phyloP scores from a whole-genome alignment of 208 protist genomes.

The Acanthamoeba triangularis region DNA sequence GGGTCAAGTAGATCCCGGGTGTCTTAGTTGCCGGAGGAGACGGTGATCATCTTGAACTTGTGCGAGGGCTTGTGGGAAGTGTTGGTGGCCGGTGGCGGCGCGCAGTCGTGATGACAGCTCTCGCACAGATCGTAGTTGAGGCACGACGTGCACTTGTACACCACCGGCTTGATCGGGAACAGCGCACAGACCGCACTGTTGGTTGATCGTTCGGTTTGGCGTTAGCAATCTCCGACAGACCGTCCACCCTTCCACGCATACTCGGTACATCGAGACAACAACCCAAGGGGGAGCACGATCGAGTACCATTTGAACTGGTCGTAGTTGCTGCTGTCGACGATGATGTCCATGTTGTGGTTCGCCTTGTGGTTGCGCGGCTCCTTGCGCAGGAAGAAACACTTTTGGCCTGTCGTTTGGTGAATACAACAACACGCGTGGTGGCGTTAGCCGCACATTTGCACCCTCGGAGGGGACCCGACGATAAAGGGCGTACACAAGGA shows the following conservation, averaged over 20 bases:
- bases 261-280: not conserved
- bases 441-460: not conserved
- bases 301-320: constrained; percentile 65
- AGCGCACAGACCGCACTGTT: constrained; percentile 28
- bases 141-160: constrained; percentile 73
- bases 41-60: constrained; percentile 68
- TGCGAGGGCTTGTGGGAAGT: constrained; percentile 67
- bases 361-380: constrained; percentile 72
- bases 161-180: constrained; percentile 53
- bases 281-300: not conserved
- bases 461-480: not conserved
- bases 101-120: constrained; percentile 36
- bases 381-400: constrained; percentile 77
- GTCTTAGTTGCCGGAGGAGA: not conserved
- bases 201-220: not conserved
- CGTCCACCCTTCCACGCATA: no score
- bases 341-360: constrained; percentile 76
- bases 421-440: not conserved
- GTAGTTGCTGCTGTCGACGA: constrained; percentile 44
- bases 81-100: constrained; percentile 57
- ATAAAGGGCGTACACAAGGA: not conserved
- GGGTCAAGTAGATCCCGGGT: not conserved
- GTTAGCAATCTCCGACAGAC: no score
- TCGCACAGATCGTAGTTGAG: constrained; percentile 65
- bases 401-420: constrained; percentile 29